These are phyloP conservation scores for Flammula alnicola DNA, from an alignment of 1,284 basidiomycete genomes.

Conservation along the genomic window DNA sequence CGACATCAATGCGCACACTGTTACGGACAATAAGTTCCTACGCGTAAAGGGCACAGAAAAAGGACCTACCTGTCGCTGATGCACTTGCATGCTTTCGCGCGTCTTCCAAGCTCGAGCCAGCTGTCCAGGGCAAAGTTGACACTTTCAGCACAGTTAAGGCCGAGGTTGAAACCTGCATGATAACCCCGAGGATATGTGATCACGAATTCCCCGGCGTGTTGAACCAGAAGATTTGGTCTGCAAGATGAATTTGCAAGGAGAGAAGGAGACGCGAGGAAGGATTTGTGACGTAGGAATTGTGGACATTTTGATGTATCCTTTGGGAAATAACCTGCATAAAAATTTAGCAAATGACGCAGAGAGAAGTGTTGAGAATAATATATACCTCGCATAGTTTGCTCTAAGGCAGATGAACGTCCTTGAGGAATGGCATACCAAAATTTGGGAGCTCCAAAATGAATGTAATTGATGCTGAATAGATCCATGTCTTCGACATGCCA, in stretches of 20 bases:
- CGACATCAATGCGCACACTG: conserved; percentile 92
- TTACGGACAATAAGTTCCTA: conserved; percentile 1
- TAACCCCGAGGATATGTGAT: conserved; percentile 95
- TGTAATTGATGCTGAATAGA: conserved; percentile 98
- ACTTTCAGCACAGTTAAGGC: conserved; percentile 97
- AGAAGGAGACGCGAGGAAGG: conserved; percentile 91
- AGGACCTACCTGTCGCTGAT: conserved; percentile 76
- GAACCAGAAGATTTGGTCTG: conserved; percentile 87
- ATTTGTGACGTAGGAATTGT: conserved; percentile 97
- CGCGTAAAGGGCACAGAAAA: conserved; percentile 1
- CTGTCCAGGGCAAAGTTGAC: conserved; percentile 97
- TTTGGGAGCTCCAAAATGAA: conserved; percentile 97
- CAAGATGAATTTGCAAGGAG: conserved; percentile 82
- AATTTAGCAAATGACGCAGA: neutral
- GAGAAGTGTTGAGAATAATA: too few relatives aligned
- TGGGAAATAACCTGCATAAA: conserved; percentile 77
- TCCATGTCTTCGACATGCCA: conserved; percentile 99
- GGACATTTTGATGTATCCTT: conserved; percentile 84
- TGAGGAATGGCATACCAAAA: conserved; percentile 98
- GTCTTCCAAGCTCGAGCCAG: conserved; percentile 90
- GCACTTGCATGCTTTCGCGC: conserved; percentile 84
- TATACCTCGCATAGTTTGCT: conserved; percentile 82
- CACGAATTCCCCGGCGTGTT: conserved; percentile 92
- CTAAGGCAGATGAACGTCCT: conserved; percentile 75
- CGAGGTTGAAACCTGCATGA: conserved; percentile 96